A percentile compares a stretch with the other conserved stretches of the same genome.
These are phyloP conservation scores for Fusarium luffae DNA, from an alignment of 2,329 filamentous ascomycete species.

Conservation along the genomic window DNA sequence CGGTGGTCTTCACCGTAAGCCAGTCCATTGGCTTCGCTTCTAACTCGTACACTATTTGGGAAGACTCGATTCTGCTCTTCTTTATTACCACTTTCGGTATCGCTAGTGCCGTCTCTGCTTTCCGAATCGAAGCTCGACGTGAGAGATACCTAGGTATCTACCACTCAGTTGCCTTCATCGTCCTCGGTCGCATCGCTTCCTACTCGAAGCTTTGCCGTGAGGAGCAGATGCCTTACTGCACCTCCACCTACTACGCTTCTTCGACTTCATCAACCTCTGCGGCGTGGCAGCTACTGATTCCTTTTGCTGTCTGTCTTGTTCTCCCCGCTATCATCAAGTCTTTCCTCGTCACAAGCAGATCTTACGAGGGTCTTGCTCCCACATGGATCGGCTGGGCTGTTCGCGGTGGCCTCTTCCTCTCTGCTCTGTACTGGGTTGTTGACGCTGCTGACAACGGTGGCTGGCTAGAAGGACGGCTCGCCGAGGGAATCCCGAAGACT, in stretches of 20 bases:
- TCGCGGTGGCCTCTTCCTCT: slow-evolving; percentile 78
- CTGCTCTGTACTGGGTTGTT: slow-evolving; percentile 86
- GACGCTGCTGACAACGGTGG: slow-evolving; percentile 88
- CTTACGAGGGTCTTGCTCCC: slow-evolving; percentile 86
- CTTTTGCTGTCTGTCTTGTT: slow-evolving; percentile 76
- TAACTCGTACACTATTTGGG: slow-evolving; percentile 99
- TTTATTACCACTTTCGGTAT: slow-evolving; percentile 90
- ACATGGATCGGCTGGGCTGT: slow-evolving; percentile 86
- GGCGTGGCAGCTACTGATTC: slow-evolving; percentile 86
- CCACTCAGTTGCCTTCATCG: slow-evolving; percentile 84
- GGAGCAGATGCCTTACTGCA: slow-evolving; percentile 98
- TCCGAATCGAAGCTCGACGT: slow-evolving; percentile 73
- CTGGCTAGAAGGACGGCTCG: slow-evolving; percentile 72
- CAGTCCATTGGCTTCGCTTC: slow-evolving; percentile 95
- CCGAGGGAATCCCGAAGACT: slow-evolving; percentile 75
- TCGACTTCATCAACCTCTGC: slow-evolving; percentile 92
- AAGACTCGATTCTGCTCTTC: slow-evolving; percentile 93
- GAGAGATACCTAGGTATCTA: slow-evolving; percentile 83
- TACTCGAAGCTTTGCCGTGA: slow-evolving; percentile 94
- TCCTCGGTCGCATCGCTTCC: slow-evolving; percentile 82
- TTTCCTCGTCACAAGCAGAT: slow-evolving; percentile 84
- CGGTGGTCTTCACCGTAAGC: slow-evolving; percentile 81
- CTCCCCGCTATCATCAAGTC: slow-evolving; percentile 81
- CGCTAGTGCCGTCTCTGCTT: slow-evolving; percentile 77
- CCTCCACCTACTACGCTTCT: slow-evolving; percentile 94